A percentile compares a stretch with the other conserved stretches of the same genome.
Conservation (phyloP, 1,284 basidiomycete genomes). For the Ceraceosorus guamensis region DNA sequence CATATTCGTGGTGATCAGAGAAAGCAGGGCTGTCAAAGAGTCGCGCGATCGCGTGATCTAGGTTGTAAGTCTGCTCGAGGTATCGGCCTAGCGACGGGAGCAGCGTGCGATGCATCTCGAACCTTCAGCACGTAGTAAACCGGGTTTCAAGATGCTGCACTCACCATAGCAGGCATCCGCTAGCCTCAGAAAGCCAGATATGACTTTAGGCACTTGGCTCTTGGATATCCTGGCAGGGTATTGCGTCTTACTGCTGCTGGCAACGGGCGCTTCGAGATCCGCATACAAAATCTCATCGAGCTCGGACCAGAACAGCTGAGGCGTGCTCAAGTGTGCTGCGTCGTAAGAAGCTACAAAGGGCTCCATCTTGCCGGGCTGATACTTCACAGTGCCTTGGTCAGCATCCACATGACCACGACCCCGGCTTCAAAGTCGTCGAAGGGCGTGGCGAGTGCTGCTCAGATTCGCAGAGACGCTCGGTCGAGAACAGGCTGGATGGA, state of each 20-base stretch:
- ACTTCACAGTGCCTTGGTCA: too few species aligned
- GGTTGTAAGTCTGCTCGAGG: constrained; percentile 21
- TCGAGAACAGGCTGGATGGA: too few species aligned
- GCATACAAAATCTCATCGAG: constrained; percentile 34
- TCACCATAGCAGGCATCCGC: constrained; percentile 27
- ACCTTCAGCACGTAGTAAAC: neutral
- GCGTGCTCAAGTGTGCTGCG: constrained; percentile 18
- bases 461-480: too few species aligned
- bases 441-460: too few species aligned
- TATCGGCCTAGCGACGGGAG: constrained; percentile 13
- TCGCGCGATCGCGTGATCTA: constrained; percentile 26
- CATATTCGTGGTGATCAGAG: constrained; percentile 18
- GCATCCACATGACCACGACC: too few species aligned
- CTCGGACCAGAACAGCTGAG: constrained; percentile 35
- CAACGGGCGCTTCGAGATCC: neutral
- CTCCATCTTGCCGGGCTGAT: constrained; percentile 17
- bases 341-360: constrained; percentile 25
- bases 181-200: constrained; percentile 32
- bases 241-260: constrained; percentile 1
- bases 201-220: too few species aligned
- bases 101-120: neutral
- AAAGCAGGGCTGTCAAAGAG: constrained; percentile 24
- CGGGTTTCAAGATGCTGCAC: neutral
- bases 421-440: too few species aligned
- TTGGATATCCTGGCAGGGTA: constrained; percentile 10